Evolutionary conservation across 129 eudicot genomes (phyloP).

Genomic region (Pulicaria dysenterica): DNA sequence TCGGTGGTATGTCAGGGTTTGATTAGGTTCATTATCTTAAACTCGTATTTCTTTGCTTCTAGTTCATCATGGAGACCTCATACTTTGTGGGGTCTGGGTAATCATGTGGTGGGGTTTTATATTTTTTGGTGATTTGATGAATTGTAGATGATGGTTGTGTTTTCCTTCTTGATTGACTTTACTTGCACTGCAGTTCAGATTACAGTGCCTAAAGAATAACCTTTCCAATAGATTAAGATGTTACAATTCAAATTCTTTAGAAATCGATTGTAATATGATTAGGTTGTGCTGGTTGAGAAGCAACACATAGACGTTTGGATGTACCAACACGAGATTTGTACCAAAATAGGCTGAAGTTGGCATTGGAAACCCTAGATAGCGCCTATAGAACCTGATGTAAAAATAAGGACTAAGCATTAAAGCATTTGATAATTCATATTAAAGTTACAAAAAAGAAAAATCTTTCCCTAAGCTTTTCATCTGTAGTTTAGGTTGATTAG

Average conservation of each 20-base stretch:
- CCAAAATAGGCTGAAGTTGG: conserved; percentile 8
- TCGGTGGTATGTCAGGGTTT: conserved; percentile 15
- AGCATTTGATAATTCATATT: conserved; percentile 17
- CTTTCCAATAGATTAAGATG: neutral
- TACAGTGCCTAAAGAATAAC: neutral
- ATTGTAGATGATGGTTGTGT: conserved; percentile 7
- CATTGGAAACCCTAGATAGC: conserved; percentile 22
- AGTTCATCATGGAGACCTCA: conserved; percentile 16
- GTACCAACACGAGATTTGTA: conserved; percentile 1
- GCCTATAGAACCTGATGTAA: conserved; percentile 8
- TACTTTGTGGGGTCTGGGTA: neutral
- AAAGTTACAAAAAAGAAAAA: neutral
- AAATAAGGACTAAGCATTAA: conserved; percentile 8
- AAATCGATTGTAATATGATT: neutral
- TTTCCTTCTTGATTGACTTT: conserved; percentile 9
- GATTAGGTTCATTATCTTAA: conserved; percentile 2
- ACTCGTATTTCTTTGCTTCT: neutral
- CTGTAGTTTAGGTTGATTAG: neutral
- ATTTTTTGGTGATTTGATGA: neutral
- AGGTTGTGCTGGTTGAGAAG: neutral
- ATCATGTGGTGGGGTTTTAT: neutral
- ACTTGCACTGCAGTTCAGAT: conserved; percentile 13
- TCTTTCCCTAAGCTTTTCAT: neutral
- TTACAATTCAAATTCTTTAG: neutral
- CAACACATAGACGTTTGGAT: neutral